Percentiles rank a stretch among this genome's conserved stretches.
phyloP scores from a whole-genome alignment of 208 protist species.

The Acanthamoeba healyi region DNA sequence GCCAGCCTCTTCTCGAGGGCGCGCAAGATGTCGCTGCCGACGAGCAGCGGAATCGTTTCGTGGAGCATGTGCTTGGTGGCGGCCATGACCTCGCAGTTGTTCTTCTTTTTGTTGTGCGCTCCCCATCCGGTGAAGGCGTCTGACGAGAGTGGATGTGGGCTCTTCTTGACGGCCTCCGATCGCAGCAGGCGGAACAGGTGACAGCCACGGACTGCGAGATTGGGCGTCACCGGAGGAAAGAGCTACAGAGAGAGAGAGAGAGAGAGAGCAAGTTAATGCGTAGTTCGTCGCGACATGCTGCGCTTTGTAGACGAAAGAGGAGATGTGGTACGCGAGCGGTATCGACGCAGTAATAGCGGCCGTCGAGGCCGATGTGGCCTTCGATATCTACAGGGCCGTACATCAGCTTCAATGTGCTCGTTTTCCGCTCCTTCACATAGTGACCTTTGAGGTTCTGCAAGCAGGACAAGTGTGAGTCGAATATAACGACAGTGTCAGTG shows the following conservation, averaged over 20 bases:
- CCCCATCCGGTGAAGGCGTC: slow-evolving; percentile 70
- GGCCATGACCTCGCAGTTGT: slow-evolving; percentile 60
- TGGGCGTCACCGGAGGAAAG: slow-evolving; percentile 70
- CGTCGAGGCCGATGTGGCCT: slow-evolving; percentile 54
- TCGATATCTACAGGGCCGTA: slow-evolving; percentile 72
- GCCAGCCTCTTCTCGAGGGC: slow-evolving; percentile 19
- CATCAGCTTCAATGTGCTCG: slow-evolving; percentile 46
- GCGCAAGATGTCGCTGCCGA: background rate
- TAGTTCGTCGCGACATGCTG: background rate
- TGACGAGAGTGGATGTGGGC: slow-evolving; percentile 55
- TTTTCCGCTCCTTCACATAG: slow-evolving; percentile 45
- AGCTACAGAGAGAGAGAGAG: too few species aligned
- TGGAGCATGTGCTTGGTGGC: slow-evolving; percentile 23
- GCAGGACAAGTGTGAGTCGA: background rate
- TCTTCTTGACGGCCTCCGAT: slow-evolving; percentile 52
- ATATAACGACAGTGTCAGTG: background rate
- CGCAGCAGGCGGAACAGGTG: slow-evolving; percentile 61
- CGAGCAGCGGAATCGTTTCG: slow-evolving; percentile 17
- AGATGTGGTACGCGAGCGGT: slow-evolving; percentile 46
- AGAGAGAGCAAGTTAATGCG: background rate
- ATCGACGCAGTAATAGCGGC: slow-evolving; percentile 70
- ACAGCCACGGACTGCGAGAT: slow-evolving; percentile 41
- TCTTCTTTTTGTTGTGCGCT: slow-evolving; percentile 63
- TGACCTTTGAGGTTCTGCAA: slow-evolving; percentile 59
- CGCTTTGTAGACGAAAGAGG: background rate